Evolutionary conservation across 2,329 filamentous ascomycete species (phyloP).

Genomic region (Blastomyces parvus): DNA sequence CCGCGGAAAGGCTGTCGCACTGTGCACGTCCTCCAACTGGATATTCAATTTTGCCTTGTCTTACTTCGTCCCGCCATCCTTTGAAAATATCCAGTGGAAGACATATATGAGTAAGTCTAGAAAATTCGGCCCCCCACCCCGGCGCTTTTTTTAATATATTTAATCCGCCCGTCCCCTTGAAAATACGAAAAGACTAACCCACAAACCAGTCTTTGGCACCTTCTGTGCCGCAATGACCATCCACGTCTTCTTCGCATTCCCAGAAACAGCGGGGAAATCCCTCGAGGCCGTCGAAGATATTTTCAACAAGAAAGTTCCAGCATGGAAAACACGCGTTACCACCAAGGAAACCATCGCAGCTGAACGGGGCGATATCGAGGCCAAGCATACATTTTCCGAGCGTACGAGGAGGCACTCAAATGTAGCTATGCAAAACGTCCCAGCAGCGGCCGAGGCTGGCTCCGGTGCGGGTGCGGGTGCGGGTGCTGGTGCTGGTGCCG

Average conservation of each 20-base stretch:
- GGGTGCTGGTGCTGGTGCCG: neutral
- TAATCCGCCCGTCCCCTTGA: neutral
- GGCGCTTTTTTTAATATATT: neutral
- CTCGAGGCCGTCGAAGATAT: conserved; percentile 63
- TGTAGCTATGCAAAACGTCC: neutral
- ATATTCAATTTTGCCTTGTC: conserved; percentile 12
- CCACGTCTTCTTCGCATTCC: conserved; percentile 53
- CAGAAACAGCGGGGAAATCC: conserved; percentile 57
- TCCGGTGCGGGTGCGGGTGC: neutral
- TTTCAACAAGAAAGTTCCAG: conserved; percentile 32
- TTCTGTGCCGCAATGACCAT: conserved; percentile 57
- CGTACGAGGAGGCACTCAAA: neutral
- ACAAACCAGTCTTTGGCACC: conserved; percentile 48
- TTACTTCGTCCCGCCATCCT: conserved; percentile 12
- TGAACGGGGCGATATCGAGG: conserved; percentile 10
- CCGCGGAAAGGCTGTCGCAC: conserved; percentile 11
- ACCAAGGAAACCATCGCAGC: conserved; percentile 5
- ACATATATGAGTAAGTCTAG: conserved; percentile 23
- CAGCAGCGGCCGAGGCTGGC: neutral
- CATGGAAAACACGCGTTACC: conserved; percentile 9
- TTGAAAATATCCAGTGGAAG: conserved; percentile 12
- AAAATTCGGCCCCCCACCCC: neutral
- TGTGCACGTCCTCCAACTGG: conserved; percentile 14
- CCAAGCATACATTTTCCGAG: neutral
- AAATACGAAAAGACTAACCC: neutral